Conservation (phyloP, 2,329 filamentous ascomycete species). For the Eutypa lata region DNA sequence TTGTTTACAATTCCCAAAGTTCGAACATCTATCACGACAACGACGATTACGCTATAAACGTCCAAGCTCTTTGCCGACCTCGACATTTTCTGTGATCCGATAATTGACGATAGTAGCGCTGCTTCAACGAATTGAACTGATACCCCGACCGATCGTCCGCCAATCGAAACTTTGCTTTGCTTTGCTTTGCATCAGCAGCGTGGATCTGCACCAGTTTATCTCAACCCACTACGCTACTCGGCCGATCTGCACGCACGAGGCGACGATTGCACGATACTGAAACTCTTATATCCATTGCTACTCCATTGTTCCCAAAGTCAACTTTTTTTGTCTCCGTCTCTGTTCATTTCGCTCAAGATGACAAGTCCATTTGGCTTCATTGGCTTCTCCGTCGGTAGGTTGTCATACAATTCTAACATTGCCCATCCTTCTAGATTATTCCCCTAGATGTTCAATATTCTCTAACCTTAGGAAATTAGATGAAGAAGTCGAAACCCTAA, state of each 20-base stretch:
- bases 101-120: too few relatives aligned
- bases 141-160: slow-evolving; percentile 2
- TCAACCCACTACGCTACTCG: neutral
- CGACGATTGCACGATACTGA: neutral
- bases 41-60: too few relatives aligned
- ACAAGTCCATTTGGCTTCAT: slow-evolving; percentile 26
- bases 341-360: slow-evolving; percentile 14
- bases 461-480: slow-evolving; percentile 7
- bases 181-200: slow-evolving; percentile 11
- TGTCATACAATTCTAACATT: neutral
- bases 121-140: neutral
- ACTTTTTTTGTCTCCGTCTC: neutral
- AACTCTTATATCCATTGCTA: neutral
- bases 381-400: slow-evolving; percentile 25
- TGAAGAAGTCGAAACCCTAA: slow-evolving; percentile 20
- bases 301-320: neutral
- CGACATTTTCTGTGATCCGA: too few relatives aligned
- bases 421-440: neutral
- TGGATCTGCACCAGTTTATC: slow-evolving; percentile 8
- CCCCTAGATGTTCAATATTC: neutral
- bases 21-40: too few relatives aligned
- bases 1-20: too few relatives aligned
- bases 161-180: slow-evolving; percentile 10
- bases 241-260: neutral
- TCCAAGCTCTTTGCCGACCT: too few relatives aligned